A percentile compares a stretch with the other conserved stretches of the same genome.
phyloP scores from a whole-genome alignment of 441 rosid genomes.

The Croton laevigatus region DNA sequence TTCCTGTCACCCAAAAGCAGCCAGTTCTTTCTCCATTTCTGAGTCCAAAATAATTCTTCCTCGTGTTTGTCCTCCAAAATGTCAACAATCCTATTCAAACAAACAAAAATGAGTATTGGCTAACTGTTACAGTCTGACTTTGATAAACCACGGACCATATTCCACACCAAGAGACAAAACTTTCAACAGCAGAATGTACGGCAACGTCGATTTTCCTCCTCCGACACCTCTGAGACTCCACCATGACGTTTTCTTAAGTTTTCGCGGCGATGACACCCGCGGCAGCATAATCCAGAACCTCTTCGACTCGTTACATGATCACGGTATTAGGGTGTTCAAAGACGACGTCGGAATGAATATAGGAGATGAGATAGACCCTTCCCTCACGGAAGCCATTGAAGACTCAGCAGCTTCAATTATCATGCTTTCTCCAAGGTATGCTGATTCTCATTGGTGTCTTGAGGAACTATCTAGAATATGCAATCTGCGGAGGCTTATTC shows the following conservation, averaged over 20 bases:
- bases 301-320: conserved; percentile 23
- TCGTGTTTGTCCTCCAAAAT: too few species aligned
- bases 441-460: conserved; percentile 31
- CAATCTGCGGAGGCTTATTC: conserved; percentile 20
- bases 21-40: too few species aligned
- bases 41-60: too few species aligned
- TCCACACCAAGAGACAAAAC: not conserved
- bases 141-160: too few species aligned
- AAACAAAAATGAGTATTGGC: too few species aligned
- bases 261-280: conserved; percentile 53
- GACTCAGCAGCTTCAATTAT: conserved; percentile 34
- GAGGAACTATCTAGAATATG: conserved; percentile 26
- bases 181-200: conserved; percentile 11
- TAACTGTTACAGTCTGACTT: too few species aligned
- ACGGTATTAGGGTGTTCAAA: conserved; percentile 31
- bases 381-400: conserved; percentile 31
- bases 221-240: conserved; percentile 28
- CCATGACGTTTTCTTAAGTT: conserved; percentile 59
- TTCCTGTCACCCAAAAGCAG: too few species aligned
- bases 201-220: not conserved
- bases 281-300: conserved; percentile 23
- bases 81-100: too few species aligned
- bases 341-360: conserved; percentile 32
- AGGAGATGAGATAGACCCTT: conserved; percentile 31
- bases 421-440: conserved; percentile 26